These are phyloP conservation scores for Uronychia binucleata DNA, from an alignment of 73 alveolate species.

Conservation along the genomic window DNA sequence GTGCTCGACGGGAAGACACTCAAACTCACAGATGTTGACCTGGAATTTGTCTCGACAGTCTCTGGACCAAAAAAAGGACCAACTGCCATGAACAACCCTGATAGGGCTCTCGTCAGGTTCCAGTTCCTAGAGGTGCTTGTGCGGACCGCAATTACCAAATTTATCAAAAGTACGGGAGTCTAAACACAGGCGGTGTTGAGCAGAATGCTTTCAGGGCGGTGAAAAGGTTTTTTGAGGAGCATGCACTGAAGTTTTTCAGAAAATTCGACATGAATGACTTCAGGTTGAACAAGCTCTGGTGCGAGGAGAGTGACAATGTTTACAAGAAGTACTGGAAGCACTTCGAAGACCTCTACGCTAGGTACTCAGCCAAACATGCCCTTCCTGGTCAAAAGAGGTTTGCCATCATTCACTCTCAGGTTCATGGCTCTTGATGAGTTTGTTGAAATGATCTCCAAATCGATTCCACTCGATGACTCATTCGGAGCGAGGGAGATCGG, in stretches of 20 bases:
- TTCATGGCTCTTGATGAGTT: conserved; percentile 81
- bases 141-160: conserved; percentile 62
- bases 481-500: conserved; percentile 57
- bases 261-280: conserved; percentile 68
- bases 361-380: conserved; percentile 41
- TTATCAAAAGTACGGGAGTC: conserved; percentile 25
- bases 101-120: conserved; percentile 57
- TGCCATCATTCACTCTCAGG: conserved; percentile 14
- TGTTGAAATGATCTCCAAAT: conserved; percentile 37
- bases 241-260: conserved; percentile 38
- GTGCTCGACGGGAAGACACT: conserved; percentile 35
- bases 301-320: conserved; percentile 72
- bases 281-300: conserved; percentile 68
- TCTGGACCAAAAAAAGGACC: conserved; percentile 56
- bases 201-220: conserved; percentile 58
- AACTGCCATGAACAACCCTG: conserved; percentile 46
- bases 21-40: conserved; percentile 56
- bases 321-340: conserved; percentile 50
- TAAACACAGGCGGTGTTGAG: conserved; percentile 37
- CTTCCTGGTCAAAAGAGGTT: too few relatives aligned
- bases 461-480: conserved; percentile 68
- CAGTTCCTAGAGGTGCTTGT: conserved; percentile 67
- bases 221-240: conserved; percentile 52
- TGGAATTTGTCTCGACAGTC: conserved; percentile 56
- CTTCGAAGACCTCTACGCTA: conserved; percentile 57